A percentile compares a stretch with the other conserved stretches of the same genome.
Evolutionary conservation across 257 asterid species (phyloP).

Genomic region (Nicotiana tomentosiformis): DNA sequence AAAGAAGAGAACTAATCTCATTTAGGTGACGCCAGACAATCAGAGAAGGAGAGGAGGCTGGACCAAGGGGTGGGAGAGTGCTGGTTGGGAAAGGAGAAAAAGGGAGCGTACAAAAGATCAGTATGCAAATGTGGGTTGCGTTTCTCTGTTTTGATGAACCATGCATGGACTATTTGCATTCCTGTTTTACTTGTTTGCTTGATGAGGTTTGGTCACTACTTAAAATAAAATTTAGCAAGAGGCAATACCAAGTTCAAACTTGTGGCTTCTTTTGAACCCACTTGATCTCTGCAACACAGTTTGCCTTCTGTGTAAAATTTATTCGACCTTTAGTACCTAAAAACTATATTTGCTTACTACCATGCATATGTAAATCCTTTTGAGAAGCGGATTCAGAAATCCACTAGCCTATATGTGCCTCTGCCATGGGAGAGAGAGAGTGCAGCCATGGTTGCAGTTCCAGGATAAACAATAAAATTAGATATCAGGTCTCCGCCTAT

Average conservation of each 20-base stretch:
- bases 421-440: not conserved
- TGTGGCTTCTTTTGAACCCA: too few species aligned
- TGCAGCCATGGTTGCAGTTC: not conserved
- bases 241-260: not conserved
- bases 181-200: not conserved
- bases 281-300: not conserved
- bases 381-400: not conserved
- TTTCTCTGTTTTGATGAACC: conserved; percentile 2
- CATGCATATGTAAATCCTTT: not conserved
- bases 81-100: not conserved
- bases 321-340: not conserved
- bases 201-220: not conserved
- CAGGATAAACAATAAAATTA: not conserved
- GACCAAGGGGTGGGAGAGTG: not conserved
- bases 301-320: not conserved
- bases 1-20: not conserved
- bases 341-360: not conserved
- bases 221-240: not conserved
- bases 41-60: not conserved
- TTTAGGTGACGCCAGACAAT: not conserved
- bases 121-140: not conserved
- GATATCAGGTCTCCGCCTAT: not conserved
- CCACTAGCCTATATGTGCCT: not conserved
- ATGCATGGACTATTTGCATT: not conserved
- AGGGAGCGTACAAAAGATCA: not conserved